A percentile compares a stretch with the other conserved stretches of the same genome.
phyloP scores from a whole-genome alignment of 768 basidiomycete species.

The Termitomyces sp. region DNA sequence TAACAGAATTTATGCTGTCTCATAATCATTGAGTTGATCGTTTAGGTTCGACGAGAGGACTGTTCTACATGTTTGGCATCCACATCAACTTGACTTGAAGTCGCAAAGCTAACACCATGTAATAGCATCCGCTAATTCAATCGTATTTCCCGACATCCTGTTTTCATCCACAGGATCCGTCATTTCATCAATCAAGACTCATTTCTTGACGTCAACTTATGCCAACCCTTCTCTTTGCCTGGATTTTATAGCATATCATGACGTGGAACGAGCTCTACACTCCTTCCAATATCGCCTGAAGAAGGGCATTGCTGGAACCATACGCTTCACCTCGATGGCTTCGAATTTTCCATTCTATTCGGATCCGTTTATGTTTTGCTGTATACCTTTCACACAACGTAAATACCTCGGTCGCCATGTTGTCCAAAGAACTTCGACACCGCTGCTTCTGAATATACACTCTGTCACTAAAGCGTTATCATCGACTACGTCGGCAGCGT shows the following conservation, averaged over 20 bases:
- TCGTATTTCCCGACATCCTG: background rate
- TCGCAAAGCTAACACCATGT: background rate
- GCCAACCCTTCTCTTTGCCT: slow-evolving; percentile 1
- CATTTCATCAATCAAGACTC: background rate
- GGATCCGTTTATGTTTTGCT: slow-evolving; percentile 32
- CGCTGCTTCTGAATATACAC: slow-evolving; percentile 32
- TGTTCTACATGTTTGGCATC: slow-evolving; percentile 2
- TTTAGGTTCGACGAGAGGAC: background rate
- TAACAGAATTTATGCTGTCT: background rate
- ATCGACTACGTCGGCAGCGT: slow-evolving; percentile 18
- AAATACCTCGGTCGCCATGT: slow-evolving; percentile 12
- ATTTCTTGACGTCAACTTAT: background rate
- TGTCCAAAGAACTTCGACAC: slow-evolving; percentile 26
- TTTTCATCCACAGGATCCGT: background rate
- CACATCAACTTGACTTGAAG: background rate
- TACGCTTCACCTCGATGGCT: slow-evolving; percentile 35
- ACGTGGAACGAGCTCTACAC: slow-evolving; percentile 19
- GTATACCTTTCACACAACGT: slow-evolving; percentile 37
- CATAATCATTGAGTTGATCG: background rate
- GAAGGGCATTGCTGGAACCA: slow-evolving; percentile 10
- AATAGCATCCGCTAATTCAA: background rate
- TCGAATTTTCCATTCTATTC: slow-evolving; percentile 28
- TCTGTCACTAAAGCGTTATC: slow-evolving; percentile 31
- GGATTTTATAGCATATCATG: slow-evolving; percentile 17
- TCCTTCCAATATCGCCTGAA: slow-evolving; percentile 18